Base-by-base conservation (phyloP, 345 rosid genomes). In the Ceriops decandra region DNA sequence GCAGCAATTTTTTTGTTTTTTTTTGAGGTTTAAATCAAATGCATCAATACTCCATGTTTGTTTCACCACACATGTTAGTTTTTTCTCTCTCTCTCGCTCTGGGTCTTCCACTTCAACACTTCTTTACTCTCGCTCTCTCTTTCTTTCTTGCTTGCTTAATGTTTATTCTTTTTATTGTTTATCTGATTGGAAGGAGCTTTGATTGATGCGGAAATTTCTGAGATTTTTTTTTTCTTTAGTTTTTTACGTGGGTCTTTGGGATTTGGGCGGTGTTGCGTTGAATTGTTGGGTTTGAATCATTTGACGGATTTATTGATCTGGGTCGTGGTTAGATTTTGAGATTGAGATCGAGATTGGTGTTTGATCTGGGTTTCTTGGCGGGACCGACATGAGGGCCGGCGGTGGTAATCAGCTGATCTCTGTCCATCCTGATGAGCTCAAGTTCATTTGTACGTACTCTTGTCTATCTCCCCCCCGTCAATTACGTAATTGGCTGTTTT, bases 381-480 rank as follows among this genome's bases (percentile, higher is more conserved):
- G 57, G 32, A 57, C 35, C 64, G 69, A 77, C 76, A 88, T 88
- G 92, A 68, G 83, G 70, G 87, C 85, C 64, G 85, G 74, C 68
- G 88, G 80, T 68, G 86, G 82, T 74, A 85, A 83, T 32, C 87
- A 80, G 77, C 74, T 95, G 71, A 85, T 95, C 87, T 87, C 96
- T 42, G 86, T 95, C 74, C 97, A 90, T 74, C 99, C 99, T 60
- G 95, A 88, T 33, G 98, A 95, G 74, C 93, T 95, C 86, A 90
- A 81, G 78, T 91, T 95, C 79, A 69, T 72, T 21, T 84, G 99
- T 95, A 85, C 47, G 85, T 71, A 62, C 67, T 62, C 62, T 71
- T 66, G 67, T n/a, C 21, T 28, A 54, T 22, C 60, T 49, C 7
- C 26, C 26, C 8, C 53, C 4, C 15, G 17, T 13, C 19, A 38